Evolutionary conservation across 2,329 filamentous ascomycete species (phyloP).

Genomic region (Colletotrichum cordylinicola): DNA sequence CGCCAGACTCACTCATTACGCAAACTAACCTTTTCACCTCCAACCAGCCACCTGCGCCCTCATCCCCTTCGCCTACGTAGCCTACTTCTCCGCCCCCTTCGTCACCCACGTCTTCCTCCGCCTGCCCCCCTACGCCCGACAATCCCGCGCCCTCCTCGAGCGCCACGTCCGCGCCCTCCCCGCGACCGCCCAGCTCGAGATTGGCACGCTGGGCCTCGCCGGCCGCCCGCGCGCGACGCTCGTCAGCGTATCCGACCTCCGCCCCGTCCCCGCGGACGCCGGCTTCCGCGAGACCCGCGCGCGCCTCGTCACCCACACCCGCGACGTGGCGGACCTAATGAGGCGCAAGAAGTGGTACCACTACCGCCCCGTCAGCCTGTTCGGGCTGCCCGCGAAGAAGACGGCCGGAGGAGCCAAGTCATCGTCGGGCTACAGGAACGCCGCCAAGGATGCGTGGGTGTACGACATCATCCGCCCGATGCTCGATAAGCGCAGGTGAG

Average conservation of each 20-base stretch:
- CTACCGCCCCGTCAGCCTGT: constrained; percentile 42
- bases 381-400: constrained; percentile 35
- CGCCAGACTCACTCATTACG: neutral
- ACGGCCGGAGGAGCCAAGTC: constrained; percentile 5
- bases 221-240: constrained; percentile 58
- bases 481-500: constrained; percentile 26
- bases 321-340: constrained; percentile 39
- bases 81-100: constrained; percentile 71
- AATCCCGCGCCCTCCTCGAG: constrained; percentile 60
- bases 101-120: constrained; percentile 75
- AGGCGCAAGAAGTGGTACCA: constrained; percentile 41
- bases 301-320: constrained; percentile 39
- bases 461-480: constrained; percentile 42
- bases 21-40: neutral
- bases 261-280: constrained; percentile 24
- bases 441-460: constrained; percentile 43
- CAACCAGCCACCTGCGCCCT: constrained; percentile 66
- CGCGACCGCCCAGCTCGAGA: constrained; percentile 48
- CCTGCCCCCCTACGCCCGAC: constrained; percentile 69
- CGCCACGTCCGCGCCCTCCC: constrained; percentile 56
- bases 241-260: constrained; percentile 43
- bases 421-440: constrained; percentile 7
- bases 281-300: constrained; percentile 29
- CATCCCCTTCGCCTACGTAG: constrained; percentile 69
- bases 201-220: constrained; percentile 62